These are phyloP conservation scores for Cladosporium halotolerans DNA, from an alignment of 2,329 filamentous ascomycete species.

Conservation along the genomic window DNA sequence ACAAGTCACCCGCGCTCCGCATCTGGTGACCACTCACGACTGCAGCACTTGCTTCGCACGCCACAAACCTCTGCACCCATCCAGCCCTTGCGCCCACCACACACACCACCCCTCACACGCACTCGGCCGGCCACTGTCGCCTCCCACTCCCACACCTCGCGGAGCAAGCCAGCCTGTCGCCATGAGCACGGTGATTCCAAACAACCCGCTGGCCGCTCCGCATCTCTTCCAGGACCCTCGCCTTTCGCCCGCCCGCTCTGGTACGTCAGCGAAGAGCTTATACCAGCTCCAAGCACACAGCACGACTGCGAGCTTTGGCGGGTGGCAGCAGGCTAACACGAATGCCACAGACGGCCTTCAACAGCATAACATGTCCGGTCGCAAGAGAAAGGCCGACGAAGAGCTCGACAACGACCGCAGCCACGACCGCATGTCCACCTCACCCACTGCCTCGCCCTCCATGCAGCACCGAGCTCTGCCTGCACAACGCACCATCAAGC, in stretches of 20 bases:
- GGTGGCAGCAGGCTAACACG: slow-evolving; percentile 22
- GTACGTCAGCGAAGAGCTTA: slow-evolving; percentile 41
- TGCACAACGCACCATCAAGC: slow-evolving; percentile 59
- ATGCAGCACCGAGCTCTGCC: slow-evolving; percentile 60
- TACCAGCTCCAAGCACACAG: slow-evolving; percentile 21
- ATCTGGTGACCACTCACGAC: too few species aligned
- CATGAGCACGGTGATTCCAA: slow-evolving; percentile 59
- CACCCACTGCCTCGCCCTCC: slow-evolving; percentile 75
- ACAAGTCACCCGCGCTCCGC: too few species aligned
- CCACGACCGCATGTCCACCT: slow-evolving; percentile 79
- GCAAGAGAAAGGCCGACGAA: slow-evolving; percentile 85
- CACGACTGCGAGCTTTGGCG: slow-evolving; percentile 28
- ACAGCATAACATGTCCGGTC: slow-evolving; percentile 41
- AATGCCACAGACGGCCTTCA: slow-evolving; percentile 30
- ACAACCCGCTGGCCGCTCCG: slow-evolving; percentile 53
- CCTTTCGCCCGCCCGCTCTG: slow-evolving; percentile 54
- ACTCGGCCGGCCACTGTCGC: background rate
- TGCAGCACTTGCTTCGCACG: too few species aligned
- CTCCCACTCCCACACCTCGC: background rate
- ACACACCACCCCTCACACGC: background rate
- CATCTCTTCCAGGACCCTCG: slow-evolving; percentile 57
- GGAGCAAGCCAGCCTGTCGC: slow-evolving; percentile 13
- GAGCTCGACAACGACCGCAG: slow-evolving; percentile 58
- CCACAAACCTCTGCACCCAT: background rate
- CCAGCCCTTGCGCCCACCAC: slow-evolving; percentile 1